Percentiles rank a stretch among this genome's conserved stretches.
Evolutionary conservation across 2,329 filamentous ascomycete genomes (phyloP).

Genomic region (Beauveria varroae): DNA sequence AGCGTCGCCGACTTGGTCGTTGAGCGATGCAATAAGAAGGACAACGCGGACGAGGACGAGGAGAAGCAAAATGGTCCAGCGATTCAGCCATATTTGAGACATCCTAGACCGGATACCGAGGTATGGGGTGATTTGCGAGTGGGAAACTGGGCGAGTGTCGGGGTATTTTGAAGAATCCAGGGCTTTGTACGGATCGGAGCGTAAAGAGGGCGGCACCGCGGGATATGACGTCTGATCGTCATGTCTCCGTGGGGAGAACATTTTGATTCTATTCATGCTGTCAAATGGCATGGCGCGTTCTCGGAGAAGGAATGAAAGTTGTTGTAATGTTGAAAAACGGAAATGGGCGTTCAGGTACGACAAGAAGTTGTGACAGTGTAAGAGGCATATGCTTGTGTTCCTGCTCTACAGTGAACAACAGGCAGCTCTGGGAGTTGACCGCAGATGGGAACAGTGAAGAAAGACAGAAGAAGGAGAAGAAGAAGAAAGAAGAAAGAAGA

Average conservation of each 20-base stretch:
- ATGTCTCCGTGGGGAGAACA: constrained; percentile 29
- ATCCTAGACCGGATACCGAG: constrained; percentile 82
- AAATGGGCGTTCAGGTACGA: not conserved
- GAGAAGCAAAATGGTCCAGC: constrained; percentile 86
- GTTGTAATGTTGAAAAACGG: not conserved
- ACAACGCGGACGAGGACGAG: constrained; percentile 78
- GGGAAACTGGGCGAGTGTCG: constrained; percentile 42
- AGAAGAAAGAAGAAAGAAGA: not conserved
- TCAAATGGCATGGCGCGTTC: constrained; percentile 12
- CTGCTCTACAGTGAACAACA: constrained; percentile 12
- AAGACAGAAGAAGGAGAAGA: not conserved
- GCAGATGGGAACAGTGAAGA: not conserved
- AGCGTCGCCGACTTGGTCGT: constrained; percentile 67
- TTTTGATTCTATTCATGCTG: constrained; percentile 26
- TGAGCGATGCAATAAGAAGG: constrained; percentile 64
- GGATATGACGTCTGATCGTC: constrained; percentile 26
- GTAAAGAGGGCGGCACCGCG: constrained; percentile 30
- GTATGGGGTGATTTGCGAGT: constrained; percentile 76
- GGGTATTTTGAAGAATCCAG: constrained; percentile 24
- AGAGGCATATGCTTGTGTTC: constrained; percentile 8
- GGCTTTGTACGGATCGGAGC: constrained; percentile 29
- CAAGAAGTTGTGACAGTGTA: constrained; percentile 1
- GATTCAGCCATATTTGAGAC: constrained; percentile 95
- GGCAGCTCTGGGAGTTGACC: not conserved
- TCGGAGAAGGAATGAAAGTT: not conserved